phyloP scores from a whole-genome alignment of 208 protist species.

The Leishmania major region DNA sequence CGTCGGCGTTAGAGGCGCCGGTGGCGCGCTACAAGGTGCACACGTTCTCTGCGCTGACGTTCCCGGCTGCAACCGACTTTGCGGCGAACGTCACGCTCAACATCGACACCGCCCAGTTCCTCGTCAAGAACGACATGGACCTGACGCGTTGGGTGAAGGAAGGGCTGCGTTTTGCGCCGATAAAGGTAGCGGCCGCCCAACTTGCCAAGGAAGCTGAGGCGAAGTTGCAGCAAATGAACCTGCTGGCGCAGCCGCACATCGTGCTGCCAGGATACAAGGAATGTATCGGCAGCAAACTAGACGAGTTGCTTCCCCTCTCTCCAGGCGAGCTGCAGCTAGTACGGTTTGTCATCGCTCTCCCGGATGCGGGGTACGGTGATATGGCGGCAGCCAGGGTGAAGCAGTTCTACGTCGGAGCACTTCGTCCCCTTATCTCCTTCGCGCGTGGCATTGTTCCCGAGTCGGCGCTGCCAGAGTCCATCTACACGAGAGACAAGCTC shows the following conservation, averaged over 20 bases:
- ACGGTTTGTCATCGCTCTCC: slow-evolving; percentile 26
- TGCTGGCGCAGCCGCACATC: slow-evolving; percentile 11
- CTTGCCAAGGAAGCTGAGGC: slow-evolving; percentile 11
- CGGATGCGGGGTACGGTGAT: neutral
- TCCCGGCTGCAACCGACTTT: slow-evolving; percentile 31
- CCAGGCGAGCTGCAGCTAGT: slow-evolving; percentile 27
- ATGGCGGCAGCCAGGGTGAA: neutral
- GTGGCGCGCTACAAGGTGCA: slow-evolving; percentile 26
- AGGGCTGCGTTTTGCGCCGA: slow-evolving; percentile 47
- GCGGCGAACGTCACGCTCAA: slow-evolving; percentile 39
- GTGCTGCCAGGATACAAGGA: slow-evolving; percentile 17
- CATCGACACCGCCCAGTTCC: slow-evolving; percentile 52
- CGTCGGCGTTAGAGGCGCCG: neutral
- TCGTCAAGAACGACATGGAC: slow-evolving; percentile 70
- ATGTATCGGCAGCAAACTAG: slow-evolving; percentile 12
- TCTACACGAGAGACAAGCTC: slow-evolving; percentile 13
- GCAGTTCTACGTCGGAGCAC: slow-evolving; percentile 4
- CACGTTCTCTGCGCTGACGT: slow-evolving; percentile 61
- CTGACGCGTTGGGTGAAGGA: slow-evolving; percentile 59
- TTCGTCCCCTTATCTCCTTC: slow-evolving; percentile 17
- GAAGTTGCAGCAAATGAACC: neutral
- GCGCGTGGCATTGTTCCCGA: slow-evolving; percentile 11
- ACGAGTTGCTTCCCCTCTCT: slow-evolving; percentile 20
- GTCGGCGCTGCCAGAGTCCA: slow-evolving; percentile 12
- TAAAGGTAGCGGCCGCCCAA: slow-evolving; percentile 25